Evolutionary conservation across 169 alveolate genomes (phyloP).

Genomic region (Plasmodium reichenowi): DNA sequence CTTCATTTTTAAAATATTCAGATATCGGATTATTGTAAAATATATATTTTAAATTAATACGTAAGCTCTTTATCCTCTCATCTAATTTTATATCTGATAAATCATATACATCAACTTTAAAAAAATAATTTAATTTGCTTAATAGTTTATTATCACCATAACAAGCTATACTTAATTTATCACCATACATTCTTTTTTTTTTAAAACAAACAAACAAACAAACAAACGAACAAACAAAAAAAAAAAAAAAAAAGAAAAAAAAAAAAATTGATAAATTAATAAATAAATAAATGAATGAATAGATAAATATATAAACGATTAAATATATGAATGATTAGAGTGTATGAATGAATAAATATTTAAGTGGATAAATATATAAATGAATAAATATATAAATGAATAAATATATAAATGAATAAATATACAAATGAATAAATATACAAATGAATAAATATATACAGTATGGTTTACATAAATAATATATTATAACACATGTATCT

Average conservation of each 20-base stretch:
- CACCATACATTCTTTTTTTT: slow-evolving; percentile 36
- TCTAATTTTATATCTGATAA: slow-evolving; percentile 57
- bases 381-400: too few relatives aligned
- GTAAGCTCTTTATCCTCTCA: slow-evolving; percentile 37
- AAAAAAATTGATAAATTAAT: neutral
- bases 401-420: neutral
- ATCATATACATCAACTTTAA: slow-evolving; percentile 59
- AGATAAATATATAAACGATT: too few relatives aligned
- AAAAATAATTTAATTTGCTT: slow-evolving; percentile 45
- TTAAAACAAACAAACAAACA: slow-evolving; percentile 17
- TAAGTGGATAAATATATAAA: too few relatives aligned
- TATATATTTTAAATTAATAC: slow-evolving; percentile 30
- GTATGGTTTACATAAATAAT: too few relatives aligned
- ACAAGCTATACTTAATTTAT: slow-evolving; percentile 37
- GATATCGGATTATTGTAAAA: slow-evolving; percentile 51
- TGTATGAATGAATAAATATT: too few relatives aligned
- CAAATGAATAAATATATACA: neutral
- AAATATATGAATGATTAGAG: too few relatives aligned
- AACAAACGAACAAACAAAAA: neutral
- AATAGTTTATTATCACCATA: slow-evolving; percentile 54
- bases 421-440: neutral
- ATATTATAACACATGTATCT: too few relatives aligned
- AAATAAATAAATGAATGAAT: neutral
- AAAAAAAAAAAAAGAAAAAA: too few relatives aligned
- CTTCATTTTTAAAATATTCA: slow-evolving; percentile 72